Evolutionary conservation across 768 basidiomycete genomes (phyloP).

Genomic region (Gloeopeniophorella convolvens): DNA sequence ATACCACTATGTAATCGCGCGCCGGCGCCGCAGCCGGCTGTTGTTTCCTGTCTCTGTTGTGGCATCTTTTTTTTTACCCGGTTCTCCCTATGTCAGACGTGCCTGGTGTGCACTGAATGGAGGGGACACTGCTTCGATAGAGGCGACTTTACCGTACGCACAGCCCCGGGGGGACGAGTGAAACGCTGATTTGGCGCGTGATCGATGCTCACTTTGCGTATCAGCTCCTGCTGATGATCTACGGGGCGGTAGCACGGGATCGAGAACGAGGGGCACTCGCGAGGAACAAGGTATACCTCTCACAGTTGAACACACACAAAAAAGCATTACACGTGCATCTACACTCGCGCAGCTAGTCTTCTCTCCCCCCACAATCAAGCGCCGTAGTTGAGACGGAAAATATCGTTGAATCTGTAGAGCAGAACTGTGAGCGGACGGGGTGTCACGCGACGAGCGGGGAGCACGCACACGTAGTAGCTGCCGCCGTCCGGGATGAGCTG

Average conservation of each 20-base stretch:
- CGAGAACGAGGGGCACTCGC: too few relatives aligned
- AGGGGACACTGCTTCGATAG: background rate
- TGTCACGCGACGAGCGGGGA: too few relatives aligned
- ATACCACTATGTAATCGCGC: slow-evolving; percentile 18
- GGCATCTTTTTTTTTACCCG: background rate
- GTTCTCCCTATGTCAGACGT: slow-evolving; percentile 7
- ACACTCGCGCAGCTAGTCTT: background rate
- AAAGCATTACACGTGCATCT: slow-evolving; percentile 6
- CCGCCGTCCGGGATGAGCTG: slow-evolving; percentile 72
- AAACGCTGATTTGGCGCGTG: too few relatives aligned
- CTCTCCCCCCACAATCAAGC: slow-evolving; percentile 22
- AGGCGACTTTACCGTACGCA: too few relatives aligned
- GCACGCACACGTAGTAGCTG: slow-evolving; percentile 79
- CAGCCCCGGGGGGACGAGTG: too few relatives aligned
- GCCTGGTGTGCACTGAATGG: background rate
- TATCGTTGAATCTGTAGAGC: slow-evolving; percentile 64
- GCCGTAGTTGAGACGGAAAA: slow-evolving; percentile 86
- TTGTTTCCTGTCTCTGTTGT: slow-evolving; percentile 3
- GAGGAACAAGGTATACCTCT: slow-evolving; percentile 17
- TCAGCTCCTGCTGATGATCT: too few relatives aligned
- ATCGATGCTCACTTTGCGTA: too few relatives aligned
- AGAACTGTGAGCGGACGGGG: too few relatives aligned
- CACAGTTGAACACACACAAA: background rate
- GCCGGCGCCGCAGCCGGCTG: slow-evolving; percentile 13
- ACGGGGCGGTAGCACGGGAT: too few relatives aligned